Evolutionary conservation across 768 basidiomycete species (phyloP), one percentile per base, ranked within the genome.

Genomic region (Suillus subaureus): DNA sequence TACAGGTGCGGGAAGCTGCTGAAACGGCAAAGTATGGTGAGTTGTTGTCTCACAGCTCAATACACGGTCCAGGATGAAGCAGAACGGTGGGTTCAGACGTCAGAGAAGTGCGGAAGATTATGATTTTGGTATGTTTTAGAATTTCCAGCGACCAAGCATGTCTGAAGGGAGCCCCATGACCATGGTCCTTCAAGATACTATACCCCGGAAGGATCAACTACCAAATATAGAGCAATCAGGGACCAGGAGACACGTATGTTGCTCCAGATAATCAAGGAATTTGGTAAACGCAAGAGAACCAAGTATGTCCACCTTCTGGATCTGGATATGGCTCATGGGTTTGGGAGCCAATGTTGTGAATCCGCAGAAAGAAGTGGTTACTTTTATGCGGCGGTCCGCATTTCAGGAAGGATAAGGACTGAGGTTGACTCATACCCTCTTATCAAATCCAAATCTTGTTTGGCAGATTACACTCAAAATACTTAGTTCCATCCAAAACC

Each of bases 231-330:
- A 54, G 54, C 21, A 35, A 35, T 55, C 54, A 55, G 35, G 21
- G 54, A 55, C 12, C 7, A n/a, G 54, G 54, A 33, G 31, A 35
- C 21, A 35, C 21, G 33, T 55, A 33, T 93, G 68, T 83, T 99
- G 33, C 97, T 97, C 15, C 87, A 93, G 79, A 91, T 97, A 79
- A 94, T 96, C 73, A 90, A 89, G 76, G 89, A 98, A 79, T 97
- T 96, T 74, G 93, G 93, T 56, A 95, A 52, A 77, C 89, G 93
- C 66, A 88, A 92, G 74, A 88, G 91, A 54, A 95, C 94, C 39
- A 96, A 99, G 80, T 98, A 99, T 71, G 99, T 97, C 18, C 96
- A 99, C 79, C 78, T 99, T 68, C 79, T 94, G 42, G 96, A 96
- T 72, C 93, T 98, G 81, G 97, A 99, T 75, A 98, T 97, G 0